Conservation (phyloP, 306 rosid species). For the Citrullus amarus region DNA sequence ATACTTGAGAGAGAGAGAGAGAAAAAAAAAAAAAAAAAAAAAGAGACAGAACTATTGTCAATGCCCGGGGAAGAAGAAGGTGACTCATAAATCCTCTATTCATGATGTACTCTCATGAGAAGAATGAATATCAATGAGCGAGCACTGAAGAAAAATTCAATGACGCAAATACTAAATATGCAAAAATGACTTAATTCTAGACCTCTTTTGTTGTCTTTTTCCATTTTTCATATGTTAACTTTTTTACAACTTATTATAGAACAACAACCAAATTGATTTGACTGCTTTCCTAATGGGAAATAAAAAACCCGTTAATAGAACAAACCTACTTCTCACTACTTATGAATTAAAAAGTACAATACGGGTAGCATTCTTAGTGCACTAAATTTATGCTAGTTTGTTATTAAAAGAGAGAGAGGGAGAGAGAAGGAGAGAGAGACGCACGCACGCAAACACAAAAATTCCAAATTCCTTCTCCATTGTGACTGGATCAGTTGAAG, state of each 20-base stretch:
- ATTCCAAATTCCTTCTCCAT: neutral
- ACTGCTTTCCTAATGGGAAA: neutral
- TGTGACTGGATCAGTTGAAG: neutral
- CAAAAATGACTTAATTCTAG: neutral
- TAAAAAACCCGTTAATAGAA: neutral
- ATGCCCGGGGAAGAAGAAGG: slow-evolving; percentile 14
- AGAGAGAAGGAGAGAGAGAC: neutral
- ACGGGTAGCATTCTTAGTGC: neutral
- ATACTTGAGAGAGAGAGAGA: slow-evolving; percentile 25
- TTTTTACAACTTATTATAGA: neutral
- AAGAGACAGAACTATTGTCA: slow-evolving; percentile 15
- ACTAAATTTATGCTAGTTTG: neutral
- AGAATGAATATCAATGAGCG: neutral
- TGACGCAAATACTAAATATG: neutral
- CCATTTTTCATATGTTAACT: neutral
- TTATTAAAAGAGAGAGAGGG: neutral
- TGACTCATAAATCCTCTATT: neutral
- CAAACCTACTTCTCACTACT: neutral
- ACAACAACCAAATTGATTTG: neutral
- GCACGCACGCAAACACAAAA: too few species aligned
- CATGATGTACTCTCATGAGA: neutral
- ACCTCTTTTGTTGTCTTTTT: neutral
- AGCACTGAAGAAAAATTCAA: neutral
- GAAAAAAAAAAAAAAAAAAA: neutral
- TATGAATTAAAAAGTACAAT: neutral